Base-by-base conservation (phyloP, 768 basidiomycete genomes). In the Hericium erinaceus region DNA sequence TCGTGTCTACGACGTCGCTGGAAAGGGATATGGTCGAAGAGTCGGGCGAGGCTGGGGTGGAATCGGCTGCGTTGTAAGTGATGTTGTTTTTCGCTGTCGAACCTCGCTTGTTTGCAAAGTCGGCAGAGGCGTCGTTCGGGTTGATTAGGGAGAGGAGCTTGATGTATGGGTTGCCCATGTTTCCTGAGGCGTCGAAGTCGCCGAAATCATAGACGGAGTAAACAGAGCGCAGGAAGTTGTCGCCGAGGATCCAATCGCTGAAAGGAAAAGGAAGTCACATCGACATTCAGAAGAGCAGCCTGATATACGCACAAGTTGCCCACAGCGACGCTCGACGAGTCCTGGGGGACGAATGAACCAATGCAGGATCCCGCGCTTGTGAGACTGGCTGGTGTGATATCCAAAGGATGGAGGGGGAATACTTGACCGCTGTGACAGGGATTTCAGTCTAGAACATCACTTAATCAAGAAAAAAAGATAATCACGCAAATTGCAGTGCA, bases 171-270 rank as follows among this genome's bases (percentile, higher is more conserved):
- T 84, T 70, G 41, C 87, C 89, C 82, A 84, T 84, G 15, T 77
- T 69, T 39, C 82, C 84, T 4, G 77, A 73, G 12, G 76, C 67
- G 65, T 84, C 80, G 62, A 81, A 90, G 71, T 92, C 87, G 22
- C 90, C 90, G 66, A 87, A 93, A 69, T 92, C 87, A 68, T 91
- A 93, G 57, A 93, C 72, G 8, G 87, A 80, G 69, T 92, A 92
- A 40, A 92, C 73, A 15, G 88, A 87, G 58, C 91, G 89, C 58
- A 93, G 77, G 67, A 90, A 78, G 64, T 89, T 92, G 70, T 88
- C 90, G 20, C 91, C 91, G 55, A 92, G 66, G 48, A 93, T 75
- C 84, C 88, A 87, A 67, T 93, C 91, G 66, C 89, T 91, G 48
- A 7, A 52, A 18, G 53, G 38, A 18, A 38, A 18, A 55, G 24